Conservation (phyloP, 257 asterid genomes). For the Nicotiana otophora region DNA sequence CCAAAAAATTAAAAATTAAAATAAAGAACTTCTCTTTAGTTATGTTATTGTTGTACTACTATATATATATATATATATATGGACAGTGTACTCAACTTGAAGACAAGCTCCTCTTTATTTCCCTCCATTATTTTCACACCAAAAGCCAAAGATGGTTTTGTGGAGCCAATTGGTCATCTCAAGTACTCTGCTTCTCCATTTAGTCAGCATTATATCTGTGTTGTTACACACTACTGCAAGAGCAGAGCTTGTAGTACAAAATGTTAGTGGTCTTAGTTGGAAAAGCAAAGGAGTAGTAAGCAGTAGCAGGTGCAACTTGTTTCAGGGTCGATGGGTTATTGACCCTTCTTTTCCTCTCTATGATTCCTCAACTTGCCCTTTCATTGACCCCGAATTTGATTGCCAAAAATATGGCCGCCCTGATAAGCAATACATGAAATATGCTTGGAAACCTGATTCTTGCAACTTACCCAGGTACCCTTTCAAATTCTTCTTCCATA, state of each 20-base stretch:
- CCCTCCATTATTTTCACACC: conserved; percentile 1
- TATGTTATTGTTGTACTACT: neutral
- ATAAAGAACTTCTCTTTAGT: neutral
- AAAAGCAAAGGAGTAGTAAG: conserved; percentile 10
- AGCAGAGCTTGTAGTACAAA: conserved; percentile 6
- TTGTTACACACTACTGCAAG: conserved; percentile 3
- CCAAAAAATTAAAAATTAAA: no score
- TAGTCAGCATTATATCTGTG: neutral
- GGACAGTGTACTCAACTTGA: neutral
- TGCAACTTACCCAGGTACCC: conserved; percentile 57
- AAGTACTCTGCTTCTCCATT: no score
- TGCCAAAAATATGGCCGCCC: conserved; percentile 65
- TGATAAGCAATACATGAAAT: conserved; percentile 52
- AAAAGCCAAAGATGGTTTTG: conserved; percentile 1
- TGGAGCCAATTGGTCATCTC: conserved; percentile 4
- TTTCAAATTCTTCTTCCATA: neutral
- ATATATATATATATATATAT: neutral
- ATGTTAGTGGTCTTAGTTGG: conserved; percentile 8
- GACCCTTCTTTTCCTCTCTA: conserved; percentile 52
- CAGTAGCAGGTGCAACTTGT: conserved; percentile 48
- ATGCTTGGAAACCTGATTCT: conserved; percentile 55
- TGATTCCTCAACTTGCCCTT: conserved; percentile 48
- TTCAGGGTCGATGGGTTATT: conserved; percentile 53
- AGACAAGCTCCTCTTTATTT: neutral
- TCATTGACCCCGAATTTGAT: conserved; percentile 60